Base-by-base conservation (phyloP, 129 eudicot genomes). In the Escallonia herrerae region DNA sequence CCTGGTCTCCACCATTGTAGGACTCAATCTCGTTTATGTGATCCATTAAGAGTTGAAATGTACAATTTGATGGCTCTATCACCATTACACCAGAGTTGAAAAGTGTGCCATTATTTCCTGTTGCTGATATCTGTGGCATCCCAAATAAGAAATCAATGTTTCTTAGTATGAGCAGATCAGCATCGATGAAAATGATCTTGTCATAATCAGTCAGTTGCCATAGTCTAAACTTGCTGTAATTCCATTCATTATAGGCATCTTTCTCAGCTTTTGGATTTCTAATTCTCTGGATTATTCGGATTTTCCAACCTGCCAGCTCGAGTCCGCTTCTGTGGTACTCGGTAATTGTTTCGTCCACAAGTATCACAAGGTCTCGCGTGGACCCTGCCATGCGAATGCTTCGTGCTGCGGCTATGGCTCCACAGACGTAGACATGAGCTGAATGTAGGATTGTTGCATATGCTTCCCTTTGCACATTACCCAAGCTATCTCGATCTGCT, bases 31-130 rank as follows among this genome's bases (percentile, higher is more conserved):
- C 90, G 15, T 80, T 72, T 33, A 84, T 81, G 40, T 84, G 81
- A 38, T 80, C 79, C 86, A 81, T 84, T 43, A 84, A 40, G n/a
- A 84, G 83, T 57, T 75, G 59, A 61, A 80, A 84, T 7, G 86
- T 84, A 72, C 84, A 77, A 59, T 77, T 80, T 14, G 90, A 84
- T 15, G 90, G 90, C 67, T 84, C 86, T 4, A 84, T 69, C 48
- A 84, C 81, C 90, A 84, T 84, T 3, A 84, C 90, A 1, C 90
- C 90, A 0, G 90, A 84, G 73, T 84, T 84, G 70, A 84, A 84
- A 7, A 84, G 79, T 9, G 85, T 78, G 41, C 80, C 90, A 39
- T 81, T 69, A 44, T 84, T 84, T 41, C 90, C 90, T 3, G 84
- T 84, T 41, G 90, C 90, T 3, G 90, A 84, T 5, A 84, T 75